A percentile compares a stretch with the other conserved stretches of the same genome.
Evolutionary conservation across 2,329 filamentous ascomycete genomes (phyloP).

Genomic region (Periconia sp.): DNA sequence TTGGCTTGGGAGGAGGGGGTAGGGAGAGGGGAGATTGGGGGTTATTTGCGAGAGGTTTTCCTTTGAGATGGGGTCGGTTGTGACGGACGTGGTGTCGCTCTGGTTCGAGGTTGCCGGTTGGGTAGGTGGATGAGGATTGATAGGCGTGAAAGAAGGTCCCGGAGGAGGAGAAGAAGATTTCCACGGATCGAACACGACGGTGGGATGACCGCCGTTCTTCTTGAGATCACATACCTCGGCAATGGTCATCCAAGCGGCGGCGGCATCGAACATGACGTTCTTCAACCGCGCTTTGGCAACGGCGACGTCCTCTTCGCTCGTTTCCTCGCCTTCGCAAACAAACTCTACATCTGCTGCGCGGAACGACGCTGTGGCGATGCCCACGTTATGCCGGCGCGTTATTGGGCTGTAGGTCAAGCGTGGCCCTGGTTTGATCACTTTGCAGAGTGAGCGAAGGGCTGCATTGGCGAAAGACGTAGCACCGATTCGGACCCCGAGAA

Average conservation of each 20-base stretch:
- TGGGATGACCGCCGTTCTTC: neutral
- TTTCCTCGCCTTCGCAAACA: constrained; percentile 5
- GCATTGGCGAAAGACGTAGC: constrained; percentile 8
- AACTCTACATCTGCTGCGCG: constrained; percentile 13
- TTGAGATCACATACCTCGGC: neutral
- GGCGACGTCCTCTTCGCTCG: constrained; percentile 15
- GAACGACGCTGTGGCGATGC: neutral
- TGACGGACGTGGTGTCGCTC: too few species aligned
- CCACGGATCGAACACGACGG: neutral
- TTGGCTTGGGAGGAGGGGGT: neutral
- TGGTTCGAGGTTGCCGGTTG: too few species aligned
- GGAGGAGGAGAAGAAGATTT: too few species aligned
- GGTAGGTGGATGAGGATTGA: too few species aligned
- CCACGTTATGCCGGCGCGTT: neutral
- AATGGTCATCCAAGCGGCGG: neutral
- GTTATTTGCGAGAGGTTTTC: neutral
- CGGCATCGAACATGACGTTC: neutral
- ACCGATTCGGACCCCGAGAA: constrained; percentile 13
- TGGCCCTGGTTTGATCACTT: constrained; percentile 7
- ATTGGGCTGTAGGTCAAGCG: neutral
- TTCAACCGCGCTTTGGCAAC: constrained; percentile 1
- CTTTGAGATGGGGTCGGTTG: too few species aligned
- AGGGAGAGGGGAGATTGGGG: neutral
- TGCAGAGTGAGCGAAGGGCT: constrained; percentile 12
- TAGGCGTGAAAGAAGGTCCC: too few species aligned